phyloP scores from a whole-genome alignment of 345 rosid species.

The Lepidium africanum region DNA sequence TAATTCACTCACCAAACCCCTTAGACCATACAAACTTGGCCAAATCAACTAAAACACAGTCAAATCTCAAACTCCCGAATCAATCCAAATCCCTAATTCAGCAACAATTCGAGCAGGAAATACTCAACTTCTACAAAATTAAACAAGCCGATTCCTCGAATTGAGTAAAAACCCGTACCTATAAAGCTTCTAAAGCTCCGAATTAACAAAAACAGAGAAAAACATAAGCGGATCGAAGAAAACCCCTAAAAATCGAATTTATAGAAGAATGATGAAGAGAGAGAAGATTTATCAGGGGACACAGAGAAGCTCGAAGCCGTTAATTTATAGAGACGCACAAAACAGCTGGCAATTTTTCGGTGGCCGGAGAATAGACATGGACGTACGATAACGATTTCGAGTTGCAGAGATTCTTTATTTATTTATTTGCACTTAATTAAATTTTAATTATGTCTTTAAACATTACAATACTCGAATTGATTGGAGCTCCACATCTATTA shows the following conservation, averaged over 20 bases:
- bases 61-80: not conserved
- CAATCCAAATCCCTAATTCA: not conserved
- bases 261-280: not conserved
- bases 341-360: conserved; percentile 11
- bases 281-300: not conserved
- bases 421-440: not conserved
- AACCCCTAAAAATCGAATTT: conserved; percentile 1
- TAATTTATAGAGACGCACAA: not conserved
- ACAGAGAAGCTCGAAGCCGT: not conserved
- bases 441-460: not conserved
- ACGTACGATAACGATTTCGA: conserved; percentile 21
- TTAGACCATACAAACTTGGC: not conserved
- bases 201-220: not conserved
- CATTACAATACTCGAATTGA: not conserved
- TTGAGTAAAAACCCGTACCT: not conserved
- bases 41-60: not conserved
- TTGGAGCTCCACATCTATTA: conserved; percentile 1
- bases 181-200: not conserved
- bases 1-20: not conserved
- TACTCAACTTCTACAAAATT: not conserved
- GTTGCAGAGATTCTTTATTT: conserved; percentile 5
- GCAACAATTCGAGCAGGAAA: not conserved
- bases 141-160: not conserved
- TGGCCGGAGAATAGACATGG: conserved; percentile 21
- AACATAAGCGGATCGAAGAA: not conserved